phyloP scores from a whole-genome alignment of 179 eudicot genomes.

The Heliamphora pulchella region DNA sequence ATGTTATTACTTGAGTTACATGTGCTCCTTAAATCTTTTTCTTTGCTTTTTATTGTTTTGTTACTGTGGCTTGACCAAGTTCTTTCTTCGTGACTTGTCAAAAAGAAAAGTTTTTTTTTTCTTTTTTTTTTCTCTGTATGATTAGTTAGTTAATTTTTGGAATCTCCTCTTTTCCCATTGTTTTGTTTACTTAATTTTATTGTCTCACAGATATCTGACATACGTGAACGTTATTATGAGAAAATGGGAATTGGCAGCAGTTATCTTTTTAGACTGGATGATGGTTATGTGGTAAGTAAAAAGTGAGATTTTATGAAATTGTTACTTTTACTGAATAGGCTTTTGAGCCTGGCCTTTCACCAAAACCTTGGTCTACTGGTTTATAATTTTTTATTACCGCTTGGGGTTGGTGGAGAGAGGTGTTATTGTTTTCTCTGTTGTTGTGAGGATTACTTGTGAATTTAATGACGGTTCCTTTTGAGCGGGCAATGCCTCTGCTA shows the following conservation, averaged over 20 bases:
- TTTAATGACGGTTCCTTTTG: background rate
- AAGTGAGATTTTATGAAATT: background rate
- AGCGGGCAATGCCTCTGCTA: background rate
- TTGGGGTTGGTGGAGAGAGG: too few relatives aligned
- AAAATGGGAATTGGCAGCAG: conserved; percentile 99
- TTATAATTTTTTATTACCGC: too few relatives aligned
- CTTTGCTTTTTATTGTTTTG: background rate
- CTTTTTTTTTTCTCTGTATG: background rate
- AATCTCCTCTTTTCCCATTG: background rate
- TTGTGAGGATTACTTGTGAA: background rate
- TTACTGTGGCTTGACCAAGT: background rate
- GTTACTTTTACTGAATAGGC: too few relatives aligned
- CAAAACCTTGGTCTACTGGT: background rate
- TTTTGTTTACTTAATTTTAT: background rate
- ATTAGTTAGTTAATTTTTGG: background rate
- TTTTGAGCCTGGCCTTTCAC: background rate
- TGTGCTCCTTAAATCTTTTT: background rate
- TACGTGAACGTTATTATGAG: conserved; percentile 86
- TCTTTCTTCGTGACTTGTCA: background rate
- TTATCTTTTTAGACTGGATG: conserved; percentile 95
- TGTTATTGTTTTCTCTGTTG: background rate
- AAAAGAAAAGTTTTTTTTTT: background rate
- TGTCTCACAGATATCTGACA: conserved; percentile 72
- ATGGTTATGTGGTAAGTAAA: conserved; percentile 88
- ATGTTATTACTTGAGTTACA: background rate